These are phyloP conservation scores for Epichloe bromicola DNA, from an alignment of 2,329 filamentous ascomycete genomes.

Conservation along the genomic window DNA sequence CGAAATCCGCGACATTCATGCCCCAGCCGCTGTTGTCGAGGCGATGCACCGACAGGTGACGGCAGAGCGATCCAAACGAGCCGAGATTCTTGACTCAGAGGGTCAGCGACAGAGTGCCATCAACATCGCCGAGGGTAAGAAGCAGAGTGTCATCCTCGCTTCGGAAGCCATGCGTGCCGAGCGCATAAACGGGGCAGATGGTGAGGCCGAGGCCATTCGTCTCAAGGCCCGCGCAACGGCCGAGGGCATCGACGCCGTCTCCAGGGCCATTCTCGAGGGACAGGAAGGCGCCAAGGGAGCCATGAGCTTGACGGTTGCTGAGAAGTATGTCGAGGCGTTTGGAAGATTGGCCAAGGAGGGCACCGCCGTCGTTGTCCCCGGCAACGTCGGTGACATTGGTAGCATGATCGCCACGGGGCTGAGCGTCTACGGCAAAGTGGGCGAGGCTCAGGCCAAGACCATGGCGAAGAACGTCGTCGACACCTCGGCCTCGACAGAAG, in stretches of 20 bases:
- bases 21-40: slow-evolving; percentile 81
- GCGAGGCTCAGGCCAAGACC: slow-evolving; percentile 59
- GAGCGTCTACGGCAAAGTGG: slow-evolving; percentile 90
- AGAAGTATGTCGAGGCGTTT: slow-evolving; percentile 97
- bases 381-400: slow-evolving; percentile 91
- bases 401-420: slow-evolving; percentile 95
- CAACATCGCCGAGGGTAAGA: slow-evolving; percentile 95
- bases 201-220: slow-evolving; percentile 88
- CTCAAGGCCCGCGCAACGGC: slow-evolving; percentile 80
- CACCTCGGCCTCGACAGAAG: slow-evolving; percentile 8
- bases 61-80: slow-evolving; percentile 90
- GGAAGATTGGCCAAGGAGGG: slow-evolving; percentile 86
- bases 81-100: slow-evolving; percentile 93
- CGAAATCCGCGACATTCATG: slow-evolving; percentile 97
- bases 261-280: slow-evolving; percentile 59
- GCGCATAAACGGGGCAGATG: slow-evolving; percentile 82
- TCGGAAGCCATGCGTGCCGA: slow-evolving; percentile 84
- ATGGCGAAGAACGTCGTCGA: slow-evolving; percentile 42
- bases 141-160: slow-evolving; percentile 92
- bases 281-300: slow-evolving; percentile 67
- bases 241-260: slow-evolving; percentile 75
- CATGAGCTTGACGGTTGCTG: slow-evolving; percentile 76
- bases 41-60: slow-evolving; percentile 99
- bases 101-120: slow-evolving; percentile 95
- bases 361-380: slow-evolving; percentile 88